Conservation (phyloP, 768 basidiomycete genomes). For the Vararia minispora region DNA sequence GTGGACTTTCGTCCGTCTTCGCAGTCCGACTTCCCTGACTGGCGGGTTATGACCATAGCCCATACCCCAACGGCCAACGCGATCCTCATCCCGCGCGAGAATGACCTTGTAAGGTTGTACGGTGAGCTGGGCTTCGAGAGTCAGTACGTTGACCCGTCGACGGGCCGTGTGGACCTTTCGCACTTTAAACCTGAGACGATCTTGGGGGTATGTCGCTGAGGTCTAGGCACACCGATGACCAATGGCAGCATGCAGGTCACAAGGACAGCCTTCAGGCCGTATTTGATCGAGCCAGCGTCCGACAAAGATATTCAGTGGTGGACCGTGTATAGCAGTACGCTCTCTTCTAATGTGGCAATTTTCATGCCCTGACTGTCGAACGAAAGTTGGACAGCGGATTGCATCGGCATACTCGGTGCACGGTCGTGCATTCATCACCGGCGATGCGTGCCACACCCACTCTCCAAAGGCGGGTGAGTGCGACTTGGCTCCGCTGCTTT, state of each 20-base stretch:
- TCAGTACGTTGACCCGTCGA: conserved; percentile 31
- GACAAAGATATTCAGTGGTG: conserved; percentile 59
- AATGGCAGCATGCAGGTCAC: conserved; percentile 30
- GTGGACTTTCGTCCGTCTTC: conserved; percentile 36
- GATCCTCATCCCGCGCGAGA: conserved; percentile 68
- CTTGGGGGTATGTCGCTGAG: conserved; percentile 30
- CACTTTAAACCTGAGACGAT: conserved; percentile 39
- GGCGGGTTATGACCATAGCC: conserved; percentile 51
- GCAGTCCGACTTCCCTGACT: conserved; percentile 71
- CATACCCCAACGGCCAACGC: conserved; percentile 60
- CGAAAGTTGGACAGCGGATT: conserved; percentile 61
- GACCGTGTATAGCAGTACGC: conserved; percentile 60
- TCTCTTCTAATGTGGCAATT: not conserved
- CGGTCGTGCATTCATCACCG: conserved; percentile 67
- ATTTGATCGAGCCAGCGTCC: conserved; percentile 32
- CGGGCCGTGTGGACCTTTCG: conserved; percentile 43
- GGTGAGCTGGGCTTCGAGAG: conserved; percentile 41
- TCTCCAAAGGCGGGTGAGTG: conserved; percentile 58
- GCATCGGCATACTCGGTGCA: conserved; percentile 48
- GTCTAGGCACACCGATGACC: not conserved
- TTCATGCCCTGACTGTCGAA: not conserved
- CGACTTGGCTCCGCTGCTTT: too few species aligned
- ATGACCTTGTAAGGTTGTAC: conserved; percentile 57
- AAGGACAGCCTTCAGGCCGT: conserved; percentile 46
- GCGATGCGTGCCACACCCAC: conserved; percentile 66